A percentile compares a stretch with the other conserved stretches of the same genome.
Conservation (phyloP, 495 filamentous ascomycete species). For the Penicillium chermesinum region DNA sequence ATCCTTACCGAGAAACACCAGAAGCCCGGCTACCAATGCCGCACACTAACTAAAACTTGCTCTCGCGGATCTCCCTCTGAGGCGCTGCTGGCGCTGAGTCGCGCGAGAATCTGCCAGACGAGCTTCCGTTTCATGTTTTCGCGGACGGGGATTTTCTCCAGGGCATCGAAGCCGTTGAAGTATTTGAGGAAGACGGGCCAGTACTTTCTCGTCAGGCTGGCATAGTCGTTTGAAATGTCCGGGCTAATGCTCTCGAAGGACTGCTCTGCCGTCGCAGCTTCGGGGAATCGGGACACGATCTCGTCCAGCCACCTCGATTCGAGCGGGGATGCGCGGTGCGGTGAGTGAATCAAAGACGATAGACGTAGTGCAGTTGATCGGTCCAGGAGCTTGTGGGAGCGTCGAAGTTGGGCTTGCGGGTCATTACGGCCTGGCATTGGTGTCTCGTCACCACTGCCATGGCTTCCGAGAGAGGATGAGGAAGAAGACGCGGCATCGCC, state of each 20-base stretch:
- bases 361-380: slow-evolving; percentile 34
- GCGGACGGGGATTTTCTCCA: slow-evolving; percentile 78
- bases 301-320: slow-evolving; percentile 72
- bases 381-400: slow-evolving; percentile 37
- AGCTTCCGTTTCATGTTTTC: slow-evolving; percentile 83
- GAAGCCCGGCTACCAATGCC: slow-evolving; percentile 42
- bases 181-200: slow-evolving; percentile 64
- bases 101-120: slow-evolving; percentile 59
- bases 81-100: slow-evolving; percentile 31
- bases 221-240: slow-evolving; percentile 37
- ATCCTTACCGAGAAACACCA: too few species aligned
- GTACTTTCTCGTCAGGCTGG: slow-evolving; percentile 45
- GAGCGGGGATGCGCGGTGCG: slow-evolving; percentile 50
- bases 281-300: slow-evolving; percentile 56
- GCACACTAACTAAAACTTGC: slow-evolving; percentile 39
- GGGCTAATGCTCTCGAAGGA: slow-evolving; percentile 5
- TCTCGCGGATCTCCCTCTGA: slow-evolving; percentile 33
- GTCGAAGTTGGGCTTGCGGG: slow-evolving; percentile 24
- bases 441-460: slow-evolving; percentile 38
- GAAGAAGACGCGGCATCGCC: slow-evolving; percentile 35
- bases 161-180: slow-evolving; percentile 78
- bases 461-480: slow-evolving; percentile 38
- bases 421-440: slow-evolving; percentile 30
- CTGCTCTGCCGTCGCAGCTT: slow-evolving; percentile 19
- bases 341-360: slow-evolving; percentile 46